Evolutionary conservation across 2,329 filamentous ascomycete species (phyloP), one percentile per base, ranked within the genome.

Genomic region (Fusarium sp.): DNA sequence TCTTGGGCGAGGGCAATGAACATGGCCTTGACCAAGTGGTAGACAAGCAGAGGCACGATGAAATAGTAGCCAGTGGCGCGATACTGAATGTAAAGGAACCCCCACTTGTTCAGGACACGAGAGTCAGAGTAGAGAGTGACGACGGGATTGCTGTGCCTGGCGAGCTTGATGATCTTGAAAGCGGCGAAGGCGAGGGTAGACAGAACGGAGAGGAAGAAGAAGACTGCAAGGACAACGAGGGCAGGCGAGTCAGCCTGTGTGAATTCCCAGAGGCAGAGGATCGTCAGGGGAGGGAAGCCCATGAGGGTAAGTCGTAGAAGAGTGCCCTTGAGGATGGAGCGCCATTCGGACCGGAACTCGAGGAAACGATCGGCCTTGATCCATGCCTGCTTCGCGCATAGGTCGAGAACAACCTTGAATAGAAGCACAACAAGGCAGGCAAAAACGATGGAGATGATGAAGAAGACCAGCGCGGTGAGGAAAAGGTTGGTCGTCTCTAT

Each of bases 121-220:
- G 93, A 92, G 71, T 97, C 92, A 2, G 93, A 97, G 79, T 96
- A 98, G 54, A 98, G 86, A 68, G 96, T 96, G 76, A 97, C 97
- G 19, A 93, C 93, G 10, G 94, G 93, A 79, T 96, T 97, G 78
- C 93, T 93, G 82, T 97, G 92, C 85, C 96, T 91, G 50, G 96
- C 90, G 31, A 93, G 96, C 66, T 91, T 90, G 70, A 96, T 89
- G 59, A 98, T 92, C 80, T 96, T 97, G 78, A 86, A 88, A 0
- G 92, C 87, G 35, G 93, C 94, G 90, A 91, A 96, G 17, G 78
- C 87, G 23, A 97, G 84, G 25, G 92, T 91, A 48, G 82, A 80
- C 29, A 89, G 80, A 81, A 96, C 88, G 54, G 89, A 88, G 68
- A 96, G 79, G 73, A 97, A 86, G 82, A 96, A 96, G 76, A 96